phyloP scores from a whole-genome alignment of 768 basidiomycete species.

The Russula sp. region DNA sequence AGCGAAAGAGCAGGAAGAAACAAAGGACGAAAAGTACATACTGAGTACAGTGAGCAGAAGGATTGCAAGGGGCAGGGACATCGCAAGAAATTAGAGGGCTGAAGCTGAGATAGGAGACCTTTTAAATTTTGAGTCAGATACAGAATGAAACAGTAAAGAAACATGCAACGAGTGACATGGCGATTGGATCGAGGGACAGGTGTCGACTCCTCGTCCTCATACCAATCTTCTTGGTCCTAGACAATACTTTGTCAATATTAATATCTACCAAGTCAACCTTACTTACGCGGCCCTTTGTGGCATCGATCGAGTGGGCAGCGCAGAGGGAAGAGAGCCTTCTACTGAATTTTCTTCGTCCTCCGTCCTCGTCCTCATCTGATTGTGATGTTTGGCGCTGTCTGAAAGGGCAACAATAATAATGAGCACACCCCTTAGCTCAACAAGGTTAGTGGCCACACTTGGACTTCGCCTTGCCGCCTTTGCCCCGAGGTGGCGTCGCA shows the following conservation, averaged over 20 bases:
- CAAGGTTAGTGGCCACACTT: slow-evolving; percentile 29
- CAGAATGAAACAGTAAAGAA: not conserved
- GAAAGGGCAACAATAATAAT: slow-evolving; percentile 3
- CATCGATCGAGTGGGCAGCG: slow-evolving; percentile 48
- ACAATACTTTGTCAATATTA: slow-evolving; percentile 34
- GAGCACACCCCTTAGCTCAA: not conserved
- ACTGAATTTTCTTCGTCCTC: slow-evolving; percentile 36
- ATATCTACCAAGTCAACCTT: slow-evolving; percentile 35
- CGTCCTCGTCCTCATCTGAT: slow-evolving; percentile 47
- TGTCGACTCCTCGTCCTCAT: slow-evolving; percentile 28
- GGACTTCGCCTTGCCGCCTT: slow-evolving; percentile 40
- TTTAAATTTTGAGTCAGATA: not conserved
- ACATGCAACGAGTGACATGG: slow-evolving; percentile 4
- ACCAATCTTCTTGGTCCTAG: slow-evolving; percentile 28
- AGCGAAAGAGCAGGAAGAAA: slow-evolving; percentile 32
- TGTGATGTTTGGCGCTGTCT: slow-evolving; percentile 58
- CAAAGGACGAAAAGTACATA: slow-evolving; percentile 50
- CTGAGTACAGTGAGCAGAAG: slow-evolving; percentile 71
- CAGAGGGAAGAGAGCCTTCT: slow-evolving; percentile 37
- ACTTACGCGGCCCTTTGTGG: slow-evolving; percentile 62
- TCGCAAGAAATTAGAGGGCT: slow-evolving; percentile 86
- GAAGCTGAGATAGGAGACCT: too few species aligned
- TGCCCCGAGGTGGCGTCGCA: slow-evolving; percentile 33
- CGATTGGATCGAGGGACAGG: slow-evolving; percentile 26
- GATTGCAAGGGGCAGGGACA: slow-evolving; percentile 85